phyloP scores from a whole-genome alignment of 345 rosid genomes.

The Eucalyptus cladocalyx region DNA sequence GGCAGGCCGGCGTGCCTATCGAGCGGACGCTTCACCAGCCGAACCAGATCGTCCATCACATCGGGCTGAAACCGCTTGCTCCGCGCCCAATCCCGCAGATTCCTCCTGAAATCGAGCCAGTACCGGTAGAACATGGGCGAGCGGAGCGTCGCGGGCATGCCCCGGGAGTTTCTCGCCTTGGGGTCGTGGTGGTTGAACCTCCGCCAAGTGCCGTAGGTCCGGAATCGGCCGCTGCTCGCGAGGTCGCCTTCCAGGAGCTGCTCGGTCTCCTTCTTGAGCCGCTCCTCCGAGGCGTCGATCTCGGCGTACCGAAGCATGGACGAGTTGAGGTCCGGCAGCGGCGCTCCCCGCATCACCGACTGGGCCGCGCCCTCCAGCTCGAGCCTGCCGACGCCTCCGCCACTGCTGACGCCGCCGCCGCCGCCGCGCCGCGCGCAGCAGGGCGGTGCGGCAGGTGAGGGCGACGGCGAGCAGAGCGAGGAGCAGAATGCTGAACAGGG shows the following conservation, averaged over 20 bases:
- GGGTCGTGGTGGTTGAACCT: constrained; percentile 22
- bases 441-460: constrained; percentile 36
- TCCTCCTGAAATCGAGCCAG: constrained; percentile 63
- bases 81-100: constrained; percentile 49
- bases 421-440: constrained; percentile 2
- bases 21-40: constrained; percentile 41
- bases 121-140: constrained; percentile 53
- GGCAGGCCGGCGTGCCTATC: constrained; percentile 27
- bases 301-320: constrained; percentile 65
- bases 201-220: constrained; percentile 33
- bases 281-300: constrained; percentile 43
- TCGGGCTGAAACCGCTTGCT: constrained; percentile 38
- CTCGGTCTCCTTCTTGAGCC: constrained; percentile 47
- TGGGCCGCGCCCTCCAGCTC: constrained; percentile 5
- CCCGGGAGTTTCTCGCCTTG: constrained; percentile 4
- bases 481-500: constrained; percentile 41
- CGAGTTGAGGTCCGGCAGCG: constrained; percentile 35
- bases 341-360: background rate
- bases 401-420: background rate
- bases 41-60: constrained; percentile 56
- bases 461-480: constrained; percentile 41
- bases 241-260: constrained; percentile 47
- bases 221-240: constrained; percentile 27
- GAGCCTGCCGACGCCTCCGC: background rate
- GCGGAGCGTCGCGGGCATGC: constrained; percentile 11